A percentile compares a stretch with the other conserved stretches of the same genome.
Conservation (phyloP, 495 filamentous ascomycete species). For the Tuber brumale region DNA sequence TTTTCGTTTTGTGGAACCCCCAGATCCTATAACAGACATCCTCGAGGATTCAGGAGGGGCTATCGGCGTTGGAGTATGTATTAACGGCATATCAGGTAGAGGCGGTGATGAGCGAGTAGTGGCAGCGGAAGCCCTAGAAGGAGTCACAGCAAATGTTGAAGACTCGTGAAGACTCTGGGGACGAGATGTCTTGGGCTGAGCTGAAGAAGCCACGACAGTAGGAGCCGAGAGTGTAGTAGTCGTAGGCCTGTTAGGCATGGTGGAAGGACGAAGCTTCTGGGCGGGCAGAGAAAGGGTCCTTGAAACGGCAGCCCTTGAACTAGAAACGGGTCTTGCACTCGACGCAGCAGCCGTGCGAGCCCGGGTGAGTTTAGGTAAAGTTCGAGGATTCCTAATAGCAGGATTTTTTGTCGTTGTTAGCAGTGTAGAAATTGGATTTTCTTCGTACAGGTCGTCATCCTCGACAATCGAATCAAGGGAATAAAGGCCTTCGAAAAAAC, state of each 20-base stretch:
- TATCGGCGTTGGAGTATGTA: background rate
- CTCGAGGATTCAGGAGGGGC: constrained; percentile 30
- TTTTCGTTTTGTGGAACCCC: constrained; percentile 21
- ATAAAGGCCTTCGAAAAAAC: constrained; percentile 36
- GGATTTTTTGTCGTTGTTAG: constrained; percentile 5
- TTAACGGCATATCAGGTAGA: background rate
- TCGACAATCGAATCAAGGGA: constrained; percentile 22
- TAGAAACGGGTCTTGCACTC: background rate
- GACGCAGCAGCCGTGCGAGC: background rate
- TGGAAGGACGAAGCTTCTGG: background rate
- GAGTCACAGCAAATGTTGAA: background rate
- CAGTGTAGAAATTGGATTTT: constrained; percentile 23
- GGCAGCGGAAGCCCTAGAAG: background rate
- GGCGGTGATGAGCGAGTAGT: background rate
- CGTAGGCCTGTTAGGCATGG: constrained; percentile 6
- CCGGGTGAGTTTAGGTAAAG: background rate
- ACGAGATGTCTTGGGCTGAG: background rate
- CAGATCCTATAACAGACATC: constrained; percentile 3
- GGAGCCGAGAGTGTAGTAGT: background rate
- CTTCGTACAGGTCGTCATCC: constrained; percentile 15
- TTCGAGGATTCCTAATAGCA: constrained; percentile 14
- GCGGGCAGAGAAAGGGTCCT: background rate
- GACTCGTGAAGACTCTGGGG: background rate
- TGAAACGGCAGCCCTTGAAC: constrained; percentile 11
- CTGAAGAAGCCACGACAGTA: background rate